Base-by-base conservation (phyloP, 768 basidiomycete species). In the Clitopilus passeckerianus region DNA sequence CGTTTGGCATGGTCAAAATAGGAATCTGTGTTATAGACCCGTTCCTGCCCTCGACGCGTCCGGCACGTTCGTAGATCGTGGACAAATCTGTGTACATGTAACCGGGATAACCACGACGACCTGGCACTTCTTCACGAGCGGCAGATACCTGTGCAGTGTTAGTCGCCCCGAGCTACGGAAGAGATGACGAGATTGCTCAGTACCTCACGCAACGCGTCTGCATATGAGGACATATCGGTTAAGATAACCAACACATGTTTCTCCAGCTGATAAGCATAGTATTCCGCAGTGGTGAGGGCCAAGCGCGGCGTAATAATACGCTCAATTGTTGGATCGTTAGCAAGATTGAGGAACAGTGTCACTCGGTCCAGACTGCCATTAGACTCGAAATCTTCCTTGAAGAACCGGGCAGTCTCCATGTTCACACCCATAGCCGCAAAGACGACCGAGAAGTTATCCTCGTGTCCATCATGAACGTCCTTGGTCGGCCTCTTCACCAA, bases 351-450 rank as follows among this genome's bases (percentile, higher is more conserved):
- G 88, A 99, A 99, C 57, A 99, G 81, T 6, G 97, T 98, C 57
- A 97, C 95, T 66, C 97, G 90, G 76, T 98, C 95, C 62, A 98
- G 83, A 80, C 89, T 91, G 57, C 97, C 97, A 71, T 97, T 98
- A 68, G 97, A 96, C 75, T 98, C 95, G 72, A 98, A 98, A 79
- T 99, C 97, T 72, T 95, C 92, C 75, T 96, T 95, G 90, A 99
- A 99, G 83, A 97, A 99, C 57, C 96, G 87, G 53, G 97, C 97
- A 6, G 97, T 98, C 75, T 99, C 97, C 95, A 97, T 97, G 80
- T 99, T 99, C 60, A 96, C 97, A 84, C 97, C 97, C 97, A 99
- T 98, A 41, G 97, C 97, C 59, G 95, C 97, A 72, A 98, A 99
- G 53, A 98, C 97, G 69, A 99, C 95, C 53, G 94, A 96, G 83